Percentiles rank a stretch among this genome's conserved stretches.
These are phyloP conservation scores for Chlorella ohadii DNA, from an alignment of 139 green algal species.

Conservation along the genomic window DNA sequence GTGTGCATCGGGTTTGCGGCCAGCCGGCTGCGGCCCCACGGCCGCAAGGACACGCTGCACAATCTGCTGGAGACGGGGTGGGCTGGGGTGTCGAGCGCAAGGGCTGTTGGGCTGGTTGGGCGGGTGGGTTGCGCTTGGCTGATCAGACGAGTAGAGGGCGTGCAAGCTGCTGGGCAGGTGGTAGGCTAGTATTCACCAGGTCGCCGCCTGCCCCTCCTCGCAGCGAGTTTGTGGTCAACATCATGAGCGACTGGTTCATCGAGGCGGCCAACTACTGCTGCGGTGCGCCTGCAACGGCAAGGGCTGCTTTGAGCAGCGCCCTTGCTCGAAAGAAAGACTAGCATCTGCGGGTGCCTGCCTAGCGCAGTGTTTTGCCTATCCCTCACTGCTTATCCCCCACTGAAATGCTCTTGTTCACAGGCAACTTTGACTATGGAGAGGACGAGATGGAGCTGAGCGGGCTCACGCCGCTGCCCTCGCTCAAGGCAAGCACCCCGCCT, in stretches of 20 bases:
- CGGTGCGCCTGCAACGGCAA: constrained; percentile 29
- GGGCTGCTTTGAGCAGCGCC: no score
- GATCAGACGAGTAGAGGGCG: no score
- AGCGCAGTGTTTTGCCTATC: no score
- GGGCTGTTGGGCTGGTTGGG: not conserved
- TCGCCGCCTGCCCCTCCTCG: not conserved
- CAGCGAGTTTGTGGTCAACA: constrained; percentile 92
- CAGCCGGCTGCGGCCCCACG: constrained; percentile 38
- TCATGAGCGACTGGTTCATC: constrained; percentile 97
- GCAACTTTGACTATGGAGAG: constrained; percentile 73
- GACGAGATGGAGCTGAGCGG: constrained; percentile 85
- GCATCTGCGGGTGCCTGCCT: no score
- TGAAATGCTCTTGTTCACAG: not conserved
- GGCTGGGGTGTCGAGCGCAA: not conserved
- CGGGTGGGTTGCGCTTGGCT: not conserved
- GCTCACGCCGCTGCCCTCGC: constrained; percentile 77
- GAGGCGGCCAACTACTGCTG: constrained; percentile 96
- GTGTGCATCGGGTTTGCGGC: constrained; percentile 70
- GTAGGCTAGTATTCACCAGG: no score
- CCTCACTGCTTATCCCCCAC: not conserved
- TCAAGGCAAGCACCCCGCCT: constrained; percentile 46
- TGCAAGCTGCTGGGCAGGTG: no score
- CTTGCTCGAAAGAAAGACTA: no score
- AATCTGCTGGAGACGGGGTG: constrained; percentile 92
- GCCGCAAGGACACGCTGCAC: constrained; percentile 88